Evolutionary conservation across 2,329 filamentous ascomycete species (phyloP).

Genomic region (Colletotrichum euphorbiae): DNA sequence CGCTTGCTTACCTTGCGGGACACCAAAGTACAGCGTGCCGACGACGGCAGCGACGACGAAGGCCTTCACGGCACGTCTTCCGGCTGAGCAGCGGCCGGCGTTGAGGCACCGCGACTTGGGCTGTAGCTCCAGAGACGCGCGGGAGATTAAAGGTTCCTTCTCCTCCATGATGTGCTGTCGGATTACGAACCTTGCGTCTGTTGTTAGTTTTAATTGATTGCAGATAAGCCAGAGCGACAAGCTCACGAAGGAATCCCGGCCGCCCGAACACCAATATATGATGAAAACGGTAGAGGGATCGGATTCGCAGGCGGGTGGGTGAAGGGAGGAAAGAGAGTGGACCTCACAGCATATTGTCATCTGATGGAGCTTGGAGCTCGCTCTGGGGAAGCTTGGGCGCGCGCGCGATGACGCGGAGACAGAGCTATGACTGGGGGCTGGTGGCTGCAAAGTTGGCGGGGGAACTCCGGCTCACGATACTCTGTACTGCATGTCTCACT

Average conservation of each 20-base stretch:
- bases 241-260: too few species aligned
- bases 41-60: conserved; percentile 21
- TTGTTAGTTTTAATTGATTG: not conserved
- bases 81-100: conserved; percentile 25
- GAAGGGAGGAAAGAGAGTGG: not conserved
- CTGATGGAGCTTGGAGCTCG: conserved; percentile 21
- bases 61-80: conserved; percentile 20
- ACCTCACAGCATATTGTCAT: too few species aligned
- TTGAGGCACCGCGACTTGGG: conserved; percentile 26
- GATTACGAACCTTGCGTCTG: not conserved
- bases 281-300: not conserved
- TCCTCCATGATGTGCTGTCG: conserved; percentile 20
- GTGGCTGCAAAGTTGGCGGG: conserved; percentile 11
- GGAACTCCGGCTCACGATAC: not conserved
- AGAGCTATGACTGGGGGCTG: conserved; percentile 11
- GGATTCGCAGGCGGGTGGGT: not conserved
- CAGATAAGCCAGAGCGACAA: not conserved
- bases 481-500: rapidly evolving
- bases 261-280: not conserved
- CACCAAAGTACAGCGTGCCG: conserved; percentile 19
- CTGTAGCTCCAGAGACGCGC: not conserved
- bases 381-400: not conserved
- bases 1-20: conserved; percentile 18
- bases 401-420: conserved; percentile 25
- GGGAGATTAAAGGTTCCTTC: conserved; percentile 29